Conservation (phyloP, 495 filamentous ascomycete genomes). For the Daldinia decipiens region DNA sequence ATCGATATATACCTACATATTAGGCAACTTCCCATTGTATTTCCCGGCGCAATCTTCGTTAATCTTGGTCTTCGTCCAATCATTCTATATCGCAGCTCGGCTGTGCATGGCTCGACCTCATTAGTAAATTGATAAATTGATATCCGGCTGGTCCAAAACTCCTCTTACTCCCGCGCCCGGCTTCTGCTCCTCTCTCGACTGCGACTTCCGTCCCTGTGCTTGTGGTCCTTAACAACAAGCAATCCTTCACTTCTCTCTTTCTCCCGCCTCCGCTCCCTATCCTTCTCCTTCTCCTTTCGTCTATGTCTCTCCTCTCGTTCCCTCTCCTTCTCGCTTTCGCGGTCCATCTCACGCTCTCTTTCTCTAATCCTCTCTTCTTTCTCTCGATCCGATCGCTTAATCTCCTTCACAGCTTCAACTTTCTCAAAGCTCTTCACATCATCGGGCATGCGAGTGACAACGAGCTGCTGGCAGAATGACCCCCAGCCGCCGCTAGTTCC, state of each 20-base stretch:
- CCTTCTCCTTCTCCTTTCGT: constrained; percentile 30
- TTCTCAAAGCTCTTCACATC: constrained; percentile 60
- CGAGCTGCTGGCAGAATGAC: constrained; percentile 61
- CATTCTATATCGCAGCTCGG: not conserved
- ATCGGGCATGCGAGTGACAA: constrained; percentile 64
- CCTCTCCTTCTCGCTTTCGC: constrained; percentile 46
- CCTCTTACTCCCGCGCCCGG: constrained; percentile 33
- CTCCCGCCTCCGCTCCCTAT: constrained; percentile 35
- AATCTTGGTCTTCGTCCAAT: not conserved
- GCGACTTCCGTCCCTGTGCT: constrained; percentile 49
- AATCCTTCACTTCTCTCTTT: constrained; percentile 41
- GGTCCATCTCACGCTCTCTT: constrained; percentile 45
- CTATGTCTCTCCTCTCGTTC: constrained; percentile 43
- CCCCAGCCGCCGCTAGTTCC: constrained; percentile 64
- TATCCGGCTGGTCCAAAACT: not conserved
- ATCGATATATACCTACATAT: not conserved
- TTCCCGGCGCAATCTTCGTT: not conserved
- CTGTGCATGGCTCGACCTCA: not conserved
- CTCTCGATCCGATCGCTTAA: constrained; percentile 28
- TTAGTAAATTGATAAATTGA: not conserved
- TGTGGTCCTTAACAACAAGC: constrained; percentile 44
- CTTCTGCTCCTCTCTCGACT: constrained; percentile 52
- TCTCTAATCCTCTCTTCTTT: constrained; percentile 30
- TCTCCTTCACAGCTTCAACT: constrained; percentile 44
- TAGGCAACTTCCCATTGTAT: not conserved